A percentile compares a stretch with the other conserved stretches of the same genome.
phyloP scores from a whole-genome alignment of 306 rosid genomes.

The Sphenostylis stenocarpa region DNA sequence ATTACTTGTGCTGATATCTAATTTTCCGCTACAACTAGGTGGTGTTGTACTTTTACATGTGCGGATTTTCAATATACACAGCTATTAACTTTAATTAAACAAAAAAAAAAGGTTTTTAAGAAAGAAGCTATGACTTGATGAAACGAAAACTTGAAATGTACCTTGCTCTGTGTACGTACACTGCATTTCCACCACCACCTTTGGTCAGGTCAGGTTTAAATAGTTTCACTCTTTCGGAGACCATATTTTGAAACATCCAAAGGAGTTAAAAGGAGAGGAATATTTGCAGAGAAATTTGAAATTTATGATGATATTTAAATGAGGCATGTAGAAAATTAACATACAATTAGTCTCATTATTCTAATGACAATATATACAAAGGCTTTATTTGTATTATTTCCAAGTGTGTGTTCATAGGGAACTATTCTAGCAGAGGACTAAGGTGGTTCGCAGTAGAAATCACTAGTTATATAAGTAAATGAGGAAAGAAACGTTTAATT shows the following conservation, averaged over 20 bases:
- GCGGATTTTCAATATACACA: background rate
- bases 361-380: background rate
- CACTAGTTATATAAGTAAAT: no score
- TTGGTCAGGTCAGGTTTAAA: background rate
- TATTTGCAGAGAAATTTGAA: background rate
- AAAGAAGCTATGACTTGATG: background rate
- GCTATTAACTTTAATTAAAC: background rate
- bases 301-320: background rate
- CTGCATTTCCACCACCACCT: background rate
- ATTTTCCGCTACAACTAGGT: background rate
- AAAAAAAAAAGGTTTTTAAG: background rate
- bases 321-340: background rate
- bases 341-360: background rate
- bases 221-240: background rate
- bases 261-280: background rate
- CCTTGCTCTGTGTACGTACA: background rate
- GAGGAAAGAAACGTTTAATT: background rate
- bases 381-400: background rate
- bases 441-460: background rate
- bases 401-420: background rate
- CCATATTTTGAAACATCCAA: background rate
- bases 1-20: background rate
- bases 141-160: background rate
- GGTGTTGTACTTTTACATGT: background rate
- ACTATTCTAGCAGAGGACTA: background rate